Evolutionary conservation across 805 yeast species (phyloP).

Genomic region (Ogataea paraovalis): DNA sequence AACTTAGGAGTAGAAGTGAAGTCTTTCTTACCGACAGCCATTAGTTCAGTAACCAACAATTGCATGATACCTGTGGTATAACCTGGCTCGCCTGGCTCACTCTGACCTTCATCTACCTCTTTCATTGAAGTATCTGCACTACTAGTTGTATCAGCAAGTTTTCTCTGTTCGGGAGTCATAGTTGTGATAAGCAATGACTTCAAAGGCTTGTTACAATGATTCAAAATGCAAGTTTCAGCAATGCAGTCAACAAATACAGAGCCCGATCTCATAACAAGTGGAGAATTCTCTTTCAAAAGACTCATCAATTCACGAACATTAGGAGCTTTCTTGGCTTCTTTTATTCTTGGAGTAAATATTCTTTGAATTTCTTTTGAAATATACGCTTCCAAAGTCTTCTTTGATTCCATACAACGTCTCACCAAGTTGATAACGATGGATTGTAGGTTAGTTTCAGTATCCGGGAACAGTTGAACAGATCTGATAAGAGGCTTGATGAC

Average conservation of each 20-base stretch:
- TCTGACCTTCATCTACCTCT: slow-evolving; percentile 8
- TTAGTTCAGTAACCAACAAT: slow-evolving; percentile 58
- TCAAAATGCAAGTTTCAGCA: slow-evolving; percentile 16
- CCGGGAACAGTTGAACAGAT: slow-evolving; percentile 35
- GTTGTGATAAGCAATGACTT: slow-evolving; percentile 16
- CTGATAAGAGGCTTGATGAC: slow-evolving; percentile 45
- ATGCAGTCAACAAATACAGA: slow-evolving; percentile 22
- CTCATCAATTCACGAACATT: slow-evolving; percentile 42
- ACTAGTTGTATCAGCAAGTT: slow-evolving; percentile 10
- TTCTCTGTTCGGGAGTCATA: slow-evolving; percentile 23
- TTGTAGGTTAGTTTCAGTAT: slow-evolving; percentile 38
- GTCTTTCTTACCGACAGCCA: slow-evolving; percentile 36
- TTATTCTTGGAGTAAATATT: slow-evolving; percentile 31
- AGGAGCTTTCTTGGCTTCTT: slow-evolving; percentile 12
- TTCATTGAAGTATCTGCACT: slow-evolving; percentile 25
- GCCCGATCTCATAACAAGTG: slow-evolving; percentile 39
- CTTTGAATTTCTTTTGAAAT: slow-evolving; percentile 50
- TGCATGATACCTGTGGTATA: slow-evolving; percentile 55
- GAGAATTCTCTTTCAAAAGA: slow-evolving; percentile 46
- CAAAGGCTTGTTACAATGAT: slow-evolving; percentile 18
- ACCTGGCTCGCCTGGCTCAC: slow-evolving; percentile 25
- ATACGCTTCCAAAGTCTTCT: slow-evolving; percentile 42
- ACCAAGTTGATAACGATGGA: slow-evolving; percentile 49
- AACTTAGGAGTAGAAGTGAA: slow-evolving; percentile 19
- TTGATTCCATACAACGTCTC: slow-evolving; percentile 68